These are phyloP conservation scores for Jimgerdemannia flammicorona DNA, from an alignment of 192 early-diverging fungal genomes.

Conservation along the genomic window DNA sequence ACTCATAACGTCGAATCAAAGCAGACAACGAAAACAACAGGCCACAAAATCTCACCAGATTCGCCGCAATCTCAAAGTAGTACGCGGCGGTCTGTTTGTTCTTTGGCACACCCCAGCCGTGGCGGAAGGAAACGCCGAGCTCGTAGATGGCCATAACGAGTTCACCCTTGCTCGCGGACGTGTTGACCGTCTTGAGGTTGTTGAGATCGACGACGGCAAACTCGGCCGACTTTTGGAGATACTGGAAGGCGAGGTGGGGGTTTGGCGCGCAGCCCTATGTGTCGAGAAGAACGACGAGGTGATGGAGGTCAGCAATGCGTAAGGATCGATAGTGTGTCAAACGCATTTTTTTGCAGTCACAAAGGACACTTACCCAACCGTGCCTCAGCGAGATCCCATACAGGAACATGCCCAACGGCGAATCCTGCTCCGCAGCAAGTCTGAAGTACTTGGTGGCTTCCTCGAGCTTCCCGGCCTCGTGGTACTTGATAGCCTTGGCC, in stretches of 20 bases:
- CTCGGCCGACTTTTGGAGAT: constrained; percentile 70
- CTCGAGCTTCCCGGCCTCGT: constrained; percentile 71
- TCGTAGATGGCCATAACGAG: constrained; percentile 81
- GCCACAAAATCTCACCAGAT: constrained; percentile 32
- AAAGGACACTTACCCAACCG: constrained; percentile 58
- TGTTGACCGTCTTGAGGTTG: constrained; percentile 33
- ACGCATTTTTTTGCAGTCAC: background rate
- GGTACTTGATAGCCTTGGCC: constrained; percentile 63
- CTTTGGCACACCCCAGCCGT: constrained; percentile 78
- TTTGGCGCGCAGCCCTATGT: constrained; percentile 60
- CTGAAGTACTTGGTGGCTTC: constrained; percentile 71
- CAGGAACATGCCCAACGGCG: constrained; percentile 74
- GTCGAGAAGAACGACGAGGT: background rate
- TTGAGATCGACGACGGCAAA: constrained; percentile 65
- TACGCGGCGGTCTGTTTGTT: constrained; percentile 71
- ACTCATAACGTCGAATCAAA: background rate
- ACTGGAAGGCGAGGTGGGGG: constrained; percentile 65
- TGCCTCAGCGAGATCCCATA: constrained; percentile 76
- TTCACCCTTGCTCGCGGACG: constrained; percentile 60
- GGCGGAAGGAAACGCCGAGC: constrained; percentile 73
- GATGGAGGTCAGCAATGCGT: background rate
- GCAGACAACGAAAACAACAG: background rate
- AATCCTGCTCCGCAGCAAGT: constrained; percentile 60
- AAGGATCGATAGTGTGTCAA: background rate
- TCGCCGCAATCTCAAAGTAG: constrained; percentile 80